A percentile compares a stretch with the other conserved stretches of the same genome.
Evolutionary conservation across 2,329 filamentous ascomycete species (phyloP).

Genomic region (Fusarium fujikuroi): DNA sequence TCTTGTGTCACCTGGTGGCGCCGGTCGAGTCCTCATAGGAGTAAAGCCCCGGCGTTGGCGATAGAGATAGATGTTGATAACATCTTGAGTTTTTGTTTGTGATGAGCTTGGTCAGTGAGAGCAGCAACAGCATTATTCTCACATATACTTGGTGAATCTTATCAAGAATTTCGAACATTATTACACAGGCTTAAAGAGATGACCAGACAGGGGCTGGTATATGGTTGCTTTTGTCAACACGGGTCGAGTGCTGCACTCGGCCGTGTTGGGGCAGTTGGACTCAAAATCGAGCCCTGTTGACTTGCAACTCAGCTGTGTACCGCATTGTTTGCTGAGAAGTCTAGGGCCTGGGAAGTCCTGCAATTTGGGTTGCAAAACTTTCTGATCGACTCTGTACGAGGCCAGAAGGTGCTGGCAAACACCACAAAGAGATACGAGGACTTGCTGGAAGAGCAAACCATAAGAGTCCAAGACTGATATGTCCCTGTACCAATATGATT

Average conservation of each 20-base stretch:
- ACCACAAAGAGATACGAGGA: background rate
- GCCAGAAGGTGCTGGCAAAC: background rate
- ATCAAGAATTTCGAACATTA: background rate
- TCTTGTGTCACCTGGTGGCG: slow-evolving; percentile 8
- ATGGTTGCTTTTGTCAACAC: background rate
- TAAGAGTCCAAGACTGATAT: background rate
- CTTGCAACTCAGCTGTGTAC: background rate
- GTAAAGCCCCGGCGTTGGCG: background rate
- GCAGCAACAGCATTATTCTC: background rate
- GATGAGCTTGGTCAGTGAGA: background rate
- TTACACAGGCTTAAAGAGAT: background rate
- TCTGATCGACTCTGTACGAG: background rate
- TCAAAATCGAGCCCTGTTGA: slow-evolving; percentile 11
- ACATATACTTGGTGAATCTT: background rate
- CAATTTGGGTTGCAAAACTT: background rate
- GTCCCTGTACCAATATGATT: background rate
- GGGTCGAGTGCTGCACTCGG: background rate
- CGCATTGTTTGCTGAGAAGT: background rate
- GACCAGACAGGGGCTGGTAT: background rate
- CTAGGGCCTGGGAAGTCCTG: background rate
- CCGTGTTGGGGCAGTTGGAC: background rate
- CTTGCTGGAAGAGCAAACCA: background rate
- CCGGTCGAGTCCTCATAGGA: background rate
- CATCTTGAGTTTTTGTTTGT: background rate
- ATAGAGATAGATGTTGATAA: background rate